Base-by-base conservation (phyloP, 176 grass and related monocot genomes). In the Phragmites australis region DNA sequence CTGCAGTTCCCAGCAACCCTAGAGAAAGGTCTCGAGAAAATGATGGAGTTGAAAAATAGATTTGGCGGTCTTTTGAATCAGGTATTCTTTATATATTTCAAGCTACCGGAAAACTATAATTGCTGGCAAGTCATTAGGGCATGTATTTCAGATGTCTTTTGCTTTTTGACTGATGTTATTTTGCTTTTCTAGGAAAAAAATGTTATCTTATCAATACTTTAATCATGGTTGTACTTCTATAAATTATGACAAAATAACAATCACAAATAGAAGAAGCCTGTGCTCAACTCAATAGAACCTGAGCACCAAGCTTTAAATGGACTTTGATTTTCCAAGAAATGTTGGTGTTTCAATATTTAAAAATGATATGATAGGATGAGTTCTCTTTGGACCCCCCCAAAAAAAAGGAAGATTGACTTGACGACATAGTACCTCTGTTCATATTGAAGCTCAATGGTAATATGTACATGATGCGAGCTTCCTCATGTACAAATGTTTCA, bases 1-100 rank as follows among this genome's bases (percentile, higher is more conserved):
- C 87, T 99, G 76, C 97, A 99, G 72, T 99, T 99, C 44, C 97
- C 97, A 40, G 90, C 97, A 80, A 99, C 97, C 72, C 82, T 99
- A 65, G 97, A 99, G 79, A 99, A 99, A 61, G 97, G 97, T 79
- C 84, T 99, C 31, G 90, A 99, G 77, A 99, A 99, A 88, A 65
- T 99, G 74, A 96, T 99, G 90, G 70, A 89, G 45, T 81, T 96
- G 66, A 99, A 96, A 81, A 99, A 93, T 85, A 91, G 90, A 88
- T 99, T 91, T 88, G 97, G 97, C 2, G 97, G 97, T 51, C 27
- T 99, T 22, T 89, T 99, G 68, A 93, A 82, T 77, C 97, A 99
- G 93, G 97, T 99, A 84, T 55, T 85, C 30, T 54, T 65, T 91
- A 81, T 39, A 39, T 59, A 66, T 75, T 79, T 22, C 9, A 77